Base-by-base conservation (phyloP, 1,284 basidiomycete species). In the Exobasidium rhododendri region DNA sequence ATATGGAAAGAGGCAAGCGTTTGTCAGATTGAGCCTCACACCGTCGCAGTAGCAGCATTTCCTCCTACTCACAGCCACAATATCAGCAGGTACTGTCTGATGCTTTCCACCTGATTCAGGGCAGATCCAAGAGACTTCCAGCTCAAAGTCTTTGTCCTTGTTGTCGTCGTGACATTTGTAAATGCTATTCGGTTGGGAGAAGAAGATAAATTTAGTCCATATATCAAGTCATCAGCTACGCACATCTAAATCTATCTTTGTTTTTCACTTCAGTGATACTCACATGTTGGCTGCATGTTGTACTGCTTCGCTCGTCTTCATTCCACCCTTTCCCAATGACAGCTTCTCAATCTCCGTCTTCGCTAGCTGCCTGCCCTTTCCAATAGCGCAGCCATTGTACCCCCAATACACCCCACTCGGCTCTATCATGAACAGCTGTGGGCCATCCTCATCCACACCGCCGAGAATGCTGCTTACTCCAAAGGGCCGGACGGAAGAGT, bases 261-360 rank as follows among this genome's bases (percentile, higher is more conserved):
- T 17, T 40, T 40, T 40, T 40, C 7, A 17, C 35, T 10, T 10
- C 7, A 46, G 20, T 22, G 44, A 14, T 26, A 69, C 68, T 68
- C 59, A 68, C 68, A 79, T 78, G 58, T 74, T 73, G 4, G 77
- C 76, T 1, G 75, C 77, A 53, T 73, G 71, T 10, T 78, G 64
- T 10, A 78, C 71, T n/a, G 74, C 77, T 22, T 79, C 63, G 31
- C 66, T 64, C 58, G 68, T 86, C 2, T 89, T 86, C 58, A 97
- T 80, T 68, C 52, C 52, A 31, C 29, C 52, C 28, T 89, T 88
- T 2, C 87, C 82, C 51, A 96, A 83, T 71, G 91, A 89, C 60
- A 97, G 86, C 82, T 99, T 98, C 82, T 99, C 96, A 58, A 99
- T 83, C 81, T 98, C 96, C 1, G 94, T 98, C 85, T 97, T 97